Evolutionary conservation across 2,329 filamentous ascomycete genomes (phyloP), one percentile per base, ranked within the genome.

Genomic region (Aulographum hederae): DNA sequence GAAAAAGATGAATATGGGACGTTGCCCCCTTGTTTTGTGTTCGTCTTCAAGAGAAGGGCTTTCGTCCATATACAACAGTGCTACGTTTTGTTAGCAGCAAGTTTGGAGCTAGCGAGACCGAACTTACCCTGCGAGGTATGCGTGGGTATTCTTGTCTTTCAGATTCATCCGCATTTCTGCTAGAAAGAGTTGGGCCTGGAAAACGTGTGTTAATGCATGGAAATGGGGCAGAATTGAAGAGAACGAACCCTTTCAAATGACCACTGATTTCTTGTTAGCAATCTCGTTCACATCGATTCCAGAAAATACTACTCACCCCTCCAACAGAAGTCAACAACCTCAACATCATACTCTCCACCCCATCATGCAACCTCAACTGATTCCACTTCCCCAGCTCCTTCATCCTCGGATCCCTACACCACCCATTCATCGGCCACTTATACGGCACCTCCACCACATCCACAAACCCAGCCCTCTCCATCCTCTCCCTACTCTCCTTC

Each of bases 281-380:
- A n/a, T n/a, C n/a, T n/a, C n/a, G n/a, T n/a, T n/a, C n/a, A n/a
- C n/a, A n/a, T n/a, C n/a, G n/a, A n/a, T n/a, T n/a, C n/a, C n/a
- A n/a, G n/a, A 6, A 8, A 16, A 28, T 14, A 8, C 4, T 13
- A 44, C 46, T 43, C 35, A 48, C 15, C 46, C 47, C 11, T 43
- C 46, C 2, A 48, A 46, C 34, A 46, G 46, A 4, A 11, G 52
- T 55, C 37, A 54, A 36, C 33, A 54, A 34, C 4, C 48, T 37
- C 28, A 54, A 29, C 45, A 50, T 52, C 32, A 51, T 53, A 1
- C 51, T 50, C 37, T 55, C 50, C 4, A 52, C 44, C 3, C 52
- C 52, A 23, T 51, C 45, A 38, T 52, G 46, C 28, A 52, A 34
- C 14, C 47, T 30, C 21, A 54, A 32, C 36, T 52, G 46, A 31